These are phyloP conservation scores for Sporopachydermia lactativora DNA, from an alignment of 805 yeast genomes.

Conservation along the genomic window DNA sequence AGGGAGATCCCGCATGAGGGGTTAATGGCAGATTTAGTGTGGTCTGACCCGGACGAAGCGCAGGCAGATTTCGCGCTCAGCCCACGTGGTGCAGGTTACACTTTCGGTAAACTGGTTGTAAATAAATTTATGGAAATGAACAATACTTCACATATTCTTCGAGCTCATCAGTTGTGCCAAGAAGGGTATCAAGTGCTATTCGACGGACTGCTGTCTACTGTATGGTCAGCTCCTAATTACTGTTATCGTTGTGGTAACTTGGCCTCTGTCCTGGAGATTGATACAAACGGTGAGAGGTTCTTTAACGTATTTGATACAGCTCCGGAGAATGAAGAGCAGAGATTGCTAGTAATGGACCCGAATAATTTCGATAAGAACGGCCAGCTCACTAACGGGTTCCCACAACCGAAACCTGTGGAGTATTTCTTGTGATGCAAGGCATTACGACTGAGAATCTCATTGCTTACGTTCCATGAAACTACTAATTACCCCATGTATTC, in stretches of 20 bases:
- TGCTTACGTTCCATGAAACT: too few relatives aligned
- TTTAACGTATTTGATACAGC: slow-evolving; percentile 96
- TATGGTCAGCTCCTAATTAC: slow-evolving; percentile 98
- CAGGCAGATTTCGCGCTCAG: slow-evolving; percentile 67
- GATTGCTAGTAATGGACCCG: slow-evolving; percentile 20
- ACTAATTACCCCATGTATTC: too few relatives aligned
- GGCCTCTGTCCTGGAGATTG: slow-evolving; percentile 91
- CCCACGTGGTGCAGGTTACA: slow-evolving; percentile 97
- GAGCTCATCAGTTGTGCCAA: slow-evolving; percentile 96
- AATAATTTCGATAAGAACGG: slow-evolving; percentile 4
- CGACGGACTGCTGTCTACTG: slow-evolving; percentile 83
- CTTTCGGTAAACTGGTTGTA: slow-evolving; percentile 86
- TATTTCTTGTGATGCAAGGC: slow-evolving; percentile 10
- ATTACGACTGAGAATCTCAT: background rate
- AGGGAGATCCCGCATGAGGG: slow-evolving; percentile 98
- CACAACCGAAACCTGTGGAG: slow-evolving; percentile 30
- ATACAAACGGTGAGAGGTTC: slow-evolving; percentile 46
- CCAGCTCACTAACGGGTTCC: slow-evolving; percentile 8
- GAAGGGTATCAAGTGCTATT: slow-evolving; percentile 92
- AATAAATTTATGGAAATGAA: slow-evolving; percentile 73
- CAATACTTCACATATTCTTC: slow-evolving; percentile 60
- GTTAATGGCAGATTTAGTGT: slow-evolving; percentile 96
- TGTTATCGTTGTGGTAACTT: slow-evolving; percentile 95
- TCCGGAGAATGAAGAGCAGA: slow-evolving; percentile 65
- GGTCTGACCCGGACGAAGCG: slow-evolving; percentile 96